Percentiles rank a stretch among this genome's conserved stretches.
These are phyloP conservation scores for Colletotrichum cuscutae DNA, from an alignment of 2,329 filamentous ascomycete genomes.

Conservation along the genomic window DNA sequence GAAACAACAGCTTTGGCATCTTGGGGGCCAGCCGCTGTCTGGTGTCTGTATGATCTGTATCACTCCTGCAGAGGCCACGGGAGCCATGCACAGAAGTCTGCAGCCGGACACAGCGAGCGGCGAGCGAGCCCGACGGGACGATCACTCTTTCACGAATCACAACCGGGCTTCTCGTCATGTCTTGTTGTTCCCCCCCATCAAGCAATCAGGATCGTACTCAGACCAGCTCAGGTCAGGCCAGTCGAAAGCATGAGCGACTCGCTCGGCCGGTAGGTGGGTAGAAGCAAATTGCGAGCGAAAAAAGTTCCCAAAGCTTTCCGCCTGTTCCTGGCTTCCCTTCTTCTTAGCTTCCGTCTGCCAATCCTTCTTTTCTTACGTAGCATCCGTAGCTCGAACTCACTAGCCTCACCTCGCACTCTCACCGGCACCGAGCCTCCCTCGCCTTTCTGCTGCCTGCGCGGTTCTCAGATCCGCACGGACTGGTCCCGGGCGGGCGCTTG, in stretches of 20 bases:
- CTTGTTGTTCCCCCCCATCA: neutral
- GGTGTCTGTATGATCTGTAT: slow-evolving; percentile 3
- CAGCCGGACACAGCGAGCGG: neutral
- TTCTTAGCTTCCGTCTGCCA: neutral
- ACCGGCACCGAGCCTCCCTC: neutral
- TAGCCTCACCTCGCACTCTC: neutral
- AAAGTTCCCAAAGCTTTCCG: neutral
- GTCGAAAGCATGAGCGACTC: neutral
- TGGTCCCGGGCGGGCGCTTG: slow-evolving; percentile 26
- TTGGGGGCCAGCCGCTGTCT: neutral
- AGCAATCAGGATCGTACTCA: neutral
- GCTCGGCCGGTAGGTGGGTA: neutral
- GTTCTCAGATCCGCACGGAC: slow-evolving; percentile 34
- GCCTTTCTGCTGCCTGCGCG: neutral
- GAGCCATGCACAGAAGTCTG: neutral
- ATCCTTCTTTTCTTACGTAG: neutral
- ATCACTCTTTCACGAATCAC: slow-evolving; percentile 1
- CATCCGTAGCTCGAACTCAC: neutral
- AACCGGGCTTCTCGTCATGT: neutral
- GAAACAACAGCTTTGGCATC: neutral
- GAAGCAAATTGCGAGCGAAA: neutral
- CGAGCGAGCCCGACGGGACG: too few relatives aligned
- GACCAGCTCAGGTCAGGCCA: neutral
- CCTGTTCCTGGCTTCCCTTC: neutral
- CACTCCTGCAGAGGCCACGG: slow-evolving; percentile 5